Percentiles rank a stretch among this genome's conserved stretches.
Evolutionary conservation across 176 grass and related monocot genomes (phyloP).

Genomic region (Cenchrus purpureus): DNA sequence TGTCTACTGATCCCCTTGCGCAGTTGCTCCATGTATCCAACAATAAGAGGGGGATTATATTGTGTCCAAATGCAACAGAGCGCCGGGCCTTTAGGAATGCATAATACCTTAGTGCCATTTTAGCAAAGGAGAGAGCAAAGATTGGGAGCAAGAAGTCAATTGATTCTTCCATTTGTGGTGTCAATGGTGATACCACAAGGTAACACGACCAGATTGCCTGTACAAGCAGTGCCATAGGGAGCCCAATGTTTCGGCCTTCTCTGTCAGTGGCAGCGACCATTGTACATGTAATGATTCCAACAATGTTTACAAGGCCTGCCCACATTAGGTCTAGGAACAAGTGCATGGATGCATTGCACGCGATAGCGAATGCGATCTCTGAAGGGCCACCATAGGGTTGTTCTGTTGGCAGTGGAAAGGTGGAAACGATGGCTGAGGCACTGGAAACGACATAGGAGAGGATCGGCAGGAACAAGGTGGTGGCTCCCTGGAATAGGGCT

Average conservation of each 20-base stretch:
- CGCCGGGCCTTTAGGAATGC: background rate
- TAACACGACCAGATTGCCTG: background rate
- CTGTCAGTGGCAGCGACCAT: background rate
- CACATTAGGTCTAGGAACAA: background rate
- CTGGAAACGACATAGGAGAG: background rate
- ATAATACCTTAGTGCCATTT: background rate
- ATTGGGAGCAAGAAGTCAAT: too few species aligned
- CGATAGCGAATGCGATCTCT: background rate
- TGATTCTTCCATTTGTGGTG: too few species aligned
- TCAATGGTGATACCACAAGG: background rate
- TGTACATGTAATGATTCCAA: background rate
- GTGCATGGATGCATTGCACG: background rate
- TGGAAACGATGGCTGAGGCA: background rate
- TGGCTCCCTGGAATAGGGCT: background rate
- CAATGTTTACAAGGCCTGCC: background rate
- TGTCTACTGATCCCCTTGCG: too few species aligned
- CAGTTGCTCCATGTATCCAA: too few species aligned
- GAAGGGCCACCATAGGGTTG: too few species aligned
- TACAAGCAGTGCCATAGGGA: background rate
- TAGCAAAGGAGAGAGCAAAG: background rate
- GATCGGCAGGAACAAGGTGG: background rate
- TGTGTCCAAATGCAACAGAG: background rate
- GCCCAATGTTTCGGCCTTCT: background rate
- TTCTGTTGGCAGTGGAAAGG: too few species aligned
- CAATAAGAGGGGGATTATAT: too few species aligned